phyloP scores from a whole-genome alignment of 768 basidiomycete species.

The Pulveroboletus ravenelii region DNA sequence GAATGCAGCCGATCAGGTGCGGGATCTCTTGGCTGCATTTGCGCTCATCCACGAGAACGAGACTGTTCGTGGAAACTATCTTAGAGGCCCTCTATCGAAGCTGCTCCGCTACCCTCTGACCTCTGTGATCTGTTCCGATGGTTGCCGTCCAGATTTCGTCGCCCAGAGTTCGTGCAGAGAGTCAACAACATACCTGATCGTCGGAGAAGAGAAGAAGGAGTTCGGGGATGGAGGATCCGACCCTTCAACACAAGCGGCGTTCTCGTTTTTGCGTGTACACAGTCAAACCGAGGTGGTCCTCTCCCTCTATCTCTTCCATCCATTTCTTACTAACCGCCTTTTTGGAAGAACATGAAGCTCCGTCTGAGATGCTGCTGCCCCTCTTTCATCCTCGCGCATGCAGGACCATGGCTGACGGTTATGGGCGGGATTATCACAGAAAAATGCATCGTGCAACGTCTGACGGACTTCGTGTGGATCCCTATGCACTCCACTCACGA shows the following conservation, averaged over 20 bases:
- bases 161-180: neutral
- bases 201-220: slow-evolving; percentile 21
- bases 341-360: slow-evolving; percentile 8
- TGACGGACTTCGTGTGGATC: slow-evolving; percentile 32
- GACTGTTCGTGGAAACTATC: neutral
- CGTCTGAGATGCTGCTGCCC: slow-evolving; percentile 25
- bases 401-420: slow-evolving; percentile 27
- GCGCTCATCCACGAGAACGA: slow-evolving; percentile 12
- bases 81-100: neutral
- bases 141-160: slow-evolving; percentile 1
- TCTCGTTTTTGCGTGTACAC: slow-evolving; percentile 21
- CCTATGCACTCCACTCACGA: slow-evolving; percentile 14
- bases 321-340: too few relatives aligned
- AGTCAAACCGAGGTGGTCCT: too few relatives aligned
- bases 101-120: neutral
- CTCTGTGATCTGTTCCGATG: neutral
- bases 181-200: neutral
- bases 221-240: slow-evolving; percentile 24
- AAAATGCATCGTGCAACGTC: slow-evolving; percentile 28
- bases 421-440: slow-evolving; percentile 30
- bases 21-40: slow-evolving; percentile 9
- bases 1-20: too few relatives aligned
- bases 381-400: slow-evolving; percentile 19
- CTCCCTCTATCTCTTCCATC: too few relatives aligned
- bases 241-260: slow-evolving; percentile 26